Percentiles rank a stretch among this genome's conserved stretches.
These are phyloP conservation scores for Trichoderma simmonsii DNA, from an alignment of 2,329 filamentous ascomycete species.

Conservation along the genomic window DNA sequence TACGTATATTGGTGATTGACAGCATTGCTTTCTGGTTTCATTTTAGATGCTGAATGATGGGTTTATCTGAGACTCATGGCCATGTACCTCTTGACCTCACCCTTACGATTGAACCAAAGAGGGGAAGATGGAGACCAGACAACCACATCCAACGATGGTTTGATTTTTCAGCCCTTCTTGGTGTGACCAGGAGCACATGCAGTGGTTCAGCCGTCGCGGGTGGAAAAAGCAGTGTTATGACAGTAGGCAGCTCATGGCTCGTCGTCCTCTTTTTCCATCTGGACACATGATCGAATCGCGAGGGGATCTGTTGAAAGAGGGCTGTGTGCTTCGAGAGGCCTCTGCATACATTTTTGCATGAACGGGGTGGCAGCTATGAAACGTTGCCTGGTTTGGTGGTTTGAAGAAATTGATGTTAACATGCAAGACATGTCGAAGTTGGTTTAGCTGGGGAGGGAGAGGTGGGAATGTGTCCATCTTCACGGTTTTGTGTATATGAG, in stretches of 20 bases:
- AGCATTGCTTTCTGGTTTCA: rapidly evolving
- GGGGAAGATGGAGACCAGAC: neutral
- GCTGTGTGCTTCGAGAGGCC: neutral
- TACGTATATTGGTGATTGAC: neutral
- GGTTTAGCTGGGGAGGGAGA: neutral
- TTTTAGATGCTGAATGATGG: neutral
- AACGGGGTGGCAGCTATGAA: neutral
- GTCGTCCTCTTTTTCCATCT: too few species aligned
- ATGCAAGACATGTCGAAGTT: neutral
- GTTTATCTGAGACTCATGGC: neutral
- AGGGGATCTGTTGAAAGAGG: neutral
- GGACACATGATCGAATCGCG: too few species aligned
- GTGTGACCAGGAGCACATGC: neutral
- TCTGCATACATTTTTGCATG: neutral
- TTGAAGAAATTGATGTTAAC: neutral
- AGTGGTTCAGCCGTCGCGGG: slow-evolving; percentile 6
- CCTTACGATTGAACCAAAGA: neutral
- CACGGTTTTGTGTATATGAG: neutral
- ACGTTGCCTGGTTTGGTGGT: neutral
- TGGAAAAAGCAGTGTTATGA: too few species aligned
- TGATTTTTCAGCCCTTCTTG: neutral
- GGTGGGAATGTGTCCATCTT: neutral
- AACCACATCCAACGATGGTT: neutral
- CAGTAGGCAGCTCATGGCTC: too few species aligned
- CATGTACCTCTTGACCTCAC: neutral